Evolutionary conservation across 495 filamentous ascomycete species (phyloP).

Genomic region (Aspergillus baeticus): DNA sequence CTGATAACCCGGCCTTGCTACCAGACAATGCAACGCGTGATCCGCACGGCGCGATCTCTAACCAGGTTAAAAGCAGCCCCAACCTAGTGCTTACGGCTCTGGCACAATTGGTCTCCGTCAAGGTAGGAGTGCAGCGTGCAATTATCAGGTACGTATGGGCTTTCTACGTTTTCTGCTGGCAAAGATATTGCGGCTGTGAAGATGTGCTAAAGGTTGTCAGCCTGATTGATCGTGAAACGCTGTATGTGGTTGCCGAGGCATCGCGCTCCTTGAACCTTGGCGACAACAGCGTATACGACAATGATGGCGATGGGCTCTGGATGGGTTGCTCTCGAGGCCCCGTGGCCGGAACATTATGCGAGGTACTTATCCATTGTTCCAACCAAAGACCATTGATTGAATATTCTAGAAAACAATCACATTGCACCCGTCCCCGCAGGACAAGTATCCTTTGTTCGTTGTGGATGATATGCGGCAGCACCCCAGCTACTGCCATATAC

Average conservation of each 20-base stretch:
- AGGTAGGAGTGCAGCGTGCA: constrained; percentile 38
- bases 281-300: constrained; percentile 30
- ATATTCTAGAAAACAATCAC: no score
- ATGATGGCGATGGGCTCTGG: constrained; percentile 44
- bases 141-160: constrained; percentile 37
- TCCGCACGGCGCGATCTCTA: neutral
- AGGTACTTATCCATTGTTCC: constrained; percentile 15
- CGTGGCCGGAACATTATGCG: constrained; percentile 44
- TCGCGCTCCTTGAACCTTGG: constrained; percentile 44
- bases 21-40: constrained; percentile 8
- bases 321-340: constrained; percentile 40
- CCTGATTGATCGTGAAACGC: constrained; percentile 29
- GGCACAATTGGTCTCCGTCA: constrained; percentile 39
- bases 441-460: no score
- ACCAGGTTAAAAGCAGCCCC: constrained; percentile 17
- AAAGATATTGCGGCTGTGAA: no score
- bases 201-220: neutral
- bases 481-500: constrained; percentile 24
- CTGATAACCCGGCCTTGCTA: constrained; percentile 23
- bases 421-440: no score
- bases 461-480: constrained; percentile 25
- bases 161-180: neutral
- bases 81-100: constrained; percentile 39
- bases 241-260: constrained; percentile 50
- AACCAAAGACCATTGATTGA: constrained; percentile 3